These are phyloP conservation scores for Kalanchoe fedtschenkoi DNA, from an alignment of 164 flowering plant species.

Conservation along the genomic window DNA sequence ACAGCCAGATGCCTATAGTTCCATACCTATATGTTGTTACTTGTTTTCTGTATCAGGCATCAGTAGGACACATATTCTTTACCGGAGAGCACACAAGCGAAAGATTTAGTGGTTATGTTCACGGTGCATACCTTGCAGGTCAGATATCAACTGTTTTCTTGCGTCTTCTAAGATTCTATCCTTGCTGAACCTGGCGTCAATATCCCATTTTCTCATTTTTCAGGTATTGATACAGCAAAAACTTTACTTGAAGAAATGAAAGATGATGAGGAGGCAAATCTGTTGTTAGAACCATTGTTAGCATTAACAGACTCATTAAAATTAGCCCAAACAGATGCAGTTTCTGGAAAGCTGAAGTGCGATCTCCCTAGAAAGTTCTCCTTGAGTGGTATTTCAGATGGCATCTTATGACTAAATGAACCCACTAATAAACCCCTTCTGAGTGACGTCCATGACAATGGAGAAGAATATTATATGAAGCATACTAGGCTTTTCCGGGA, in stretches of 20 bases:
- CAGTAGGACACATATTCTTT: constrained; percentile 69
- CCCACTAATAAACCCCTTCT: neutral
- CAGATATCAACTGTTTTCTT: neutral
- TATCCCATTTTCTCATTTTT: neutral
- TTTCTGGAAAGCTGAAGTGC: constrained; percentile 49
- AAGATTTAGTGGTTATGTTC: constrained; percentile 79
- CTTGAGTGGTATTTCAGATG: constrained; percentile 41
- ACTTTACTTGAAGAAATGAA: constrained; percentile 48
- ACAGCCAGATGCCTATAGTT: no score
- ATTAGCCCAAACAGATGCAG: constrained; percentile 36
- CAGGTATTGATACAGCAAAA: constrained; percentile 69
- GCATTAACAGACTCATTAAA: constrained; percentile 45
- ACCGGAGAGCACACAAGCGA: constrained; percentile 90
- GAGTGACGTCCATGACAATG: neutral
- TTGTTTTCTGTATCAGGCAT: constrained; percentile 40
- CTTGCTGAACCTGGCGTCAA: neutral
- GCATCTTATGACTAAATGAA: constrained; percentile 60
- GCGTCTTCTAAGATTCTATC: neutral
- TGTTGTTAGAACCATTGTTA: constrained; percentile 46
- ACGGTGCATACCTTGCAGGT: constrained; percentile 91
- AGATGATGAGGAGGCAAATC: constrained; percentile 22
- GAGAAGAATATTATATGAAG: neutral
- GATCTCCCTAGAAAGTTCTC: constrained; percentile 45
- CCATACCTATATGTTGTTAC: no score
- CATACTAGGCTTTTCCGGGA: neutral